These are phyloP conservation scores for Lenwebbia sp. DNA, from an alignment of 345 rosid species.

Conservation along the genomic window DNA sequence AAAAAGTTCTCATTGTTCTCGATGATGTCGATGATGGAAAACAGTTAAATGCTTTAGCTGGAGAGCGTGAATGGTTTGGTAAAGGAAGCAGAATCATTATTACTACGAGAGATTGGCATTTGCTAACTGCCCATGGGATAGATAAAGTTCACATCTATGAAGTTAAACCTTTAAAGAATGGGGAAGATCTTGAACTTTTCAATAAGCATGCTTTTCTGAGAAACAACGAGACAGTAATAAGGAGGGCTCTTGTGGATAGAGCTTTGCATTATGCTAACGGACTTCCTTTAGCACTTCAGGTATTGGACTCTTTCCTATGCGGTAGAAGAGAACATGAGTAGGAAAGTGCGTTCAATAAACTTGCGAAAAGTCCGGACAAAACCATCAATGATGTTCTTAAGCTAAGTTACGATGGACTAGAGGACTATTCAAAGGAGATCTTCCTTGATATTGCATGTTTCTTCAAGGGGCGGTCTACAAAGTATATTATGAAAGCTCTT, in stretches of 20 bases:
- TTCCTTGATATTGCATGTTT: not conserved
- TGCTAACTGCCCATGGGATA: not conserved
- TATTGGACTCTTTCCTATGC: not conserved
- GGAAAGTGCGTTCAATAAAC: not conserved
- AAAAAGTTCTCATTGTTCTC: not conserved
- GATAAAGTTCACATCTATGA: not conserved
- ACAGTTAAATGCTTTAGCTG: not conserved
- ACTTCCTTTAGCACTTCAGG: not conserved
- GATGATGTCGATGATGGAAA: accelerated
- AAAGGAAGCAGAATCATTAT: not conserved
- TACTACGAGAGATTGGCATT: not conserved
- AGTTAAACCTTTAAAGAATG: not conserved
- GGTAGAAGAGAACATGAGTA: not conserved
- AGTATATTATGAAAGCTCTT: not conserved
- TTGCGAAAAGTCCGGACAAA: not conserved
- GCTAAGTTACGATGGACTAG: not conserved
- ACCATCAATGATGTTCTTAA: not conserved
- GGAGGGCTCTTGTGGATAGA: not conserved
- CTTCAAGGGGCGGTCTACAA: not conserved
- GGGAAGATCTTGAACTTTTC: not conserved
- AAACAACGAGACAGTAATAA: not conserved
- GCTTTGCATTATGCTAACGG: not conserved
- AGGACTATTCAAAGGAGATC: not conserved
- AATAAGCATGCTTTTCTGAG: not conserved
- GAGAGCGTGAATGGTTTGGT: not conserved